Percentiles rank a stretch among this genome's conserved stretches.
phyloP scores from a whole-genome alignment of 148 eudicot species.

The Euryodendron excelsum region DNA sequence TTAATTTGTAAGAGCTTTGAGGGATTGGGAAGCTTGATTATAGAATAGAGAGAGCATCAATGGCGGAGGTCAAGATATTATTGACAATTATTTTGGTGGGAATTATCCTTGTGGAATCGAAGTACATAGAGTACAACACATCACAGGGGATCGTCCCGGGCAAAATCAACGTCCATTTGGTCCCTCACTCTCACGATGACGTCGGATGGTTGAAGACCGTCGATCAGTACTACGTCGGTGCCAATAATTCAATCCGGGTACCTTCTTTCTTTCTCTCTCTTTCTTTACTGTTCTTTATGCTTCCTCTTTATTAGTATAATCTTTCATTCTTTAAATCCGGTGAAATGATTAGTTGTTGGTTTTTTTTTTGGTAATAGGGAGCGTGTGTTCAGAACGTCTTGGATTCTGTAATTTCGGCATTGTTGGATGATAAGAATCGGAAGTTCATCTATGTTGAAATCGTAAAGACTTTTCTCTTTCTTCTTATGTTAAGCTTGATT shows the following conservation, averaged over 20 bases:
- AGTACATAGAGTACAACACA: conserved; percentile 59
- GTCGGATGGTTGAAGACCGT: conserved; percentile 85
- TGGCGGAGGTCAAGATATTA: no score
- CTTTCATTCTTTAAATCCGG: neutral
- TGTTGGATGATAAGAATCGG: conserved; percentile 57
- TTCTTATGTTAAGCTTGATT: neutral
- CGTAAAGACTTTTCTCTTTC: conserved; percentile 23
- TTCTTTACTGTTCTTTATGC: neutral
- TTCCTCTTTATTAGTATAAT: neutral
- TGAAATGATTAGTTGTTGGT: neutral
- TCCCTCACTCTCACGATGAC: conserved; percentile 80
- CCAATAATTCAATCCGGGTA: conserved; percentile 66
- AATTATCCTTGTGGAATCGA: conserved; percentile 28
- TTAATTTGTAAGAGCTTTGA: no score
- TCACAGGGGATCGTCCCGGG: conserved; percentile 35
- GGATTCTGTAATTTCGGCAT: conserved; percentile 63
- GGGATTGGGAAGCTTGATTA: no score
- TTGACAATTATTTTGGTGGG: no score
- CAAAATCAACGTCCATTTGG: conserved; percentile 72
- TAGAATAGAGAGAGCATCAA: no score
- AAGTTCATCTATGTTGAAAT: conserved; percentile 72
- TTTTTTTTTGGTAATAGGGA: conserved; percentile 40
- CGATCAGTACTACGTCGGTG: conserved; percentile 70
- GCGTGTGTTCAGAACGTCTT: conserved; percentile 78
- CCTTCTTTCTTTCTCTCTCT: neutral